Conservation (phyloP, 306 rosid genomes). For the Notholithocarpus densiflorus region DNA sequence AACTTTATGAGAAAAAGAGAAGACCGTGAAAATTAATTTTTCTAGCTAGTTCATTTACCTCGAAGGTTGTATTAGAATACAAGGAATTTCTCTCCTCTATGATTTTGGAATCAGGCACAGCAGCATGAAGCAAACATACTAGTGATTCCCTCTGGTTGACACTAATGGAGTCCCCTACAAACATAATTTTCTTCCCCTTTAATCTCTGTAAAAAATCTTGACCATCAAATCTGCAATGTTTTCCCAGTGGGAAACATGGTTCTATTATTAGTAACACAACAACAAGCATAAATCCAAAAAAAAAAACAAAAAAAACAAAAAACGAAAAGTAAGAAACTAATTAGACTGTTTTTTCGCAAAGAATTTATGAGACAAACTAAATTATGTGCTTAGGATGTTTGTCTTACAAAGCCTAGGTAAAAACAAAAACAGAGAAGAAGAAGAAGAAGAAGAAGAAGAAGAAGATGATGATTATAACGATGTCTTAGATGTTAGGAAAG, state of each 20-base stretch:
- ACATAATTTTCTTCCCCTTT: constrained; percentile 63
- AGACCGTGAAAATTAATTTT: background rate
- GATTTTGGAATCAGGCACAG: constrained; percentile 28
- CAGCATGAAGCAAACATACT: constrained; percentile 17
- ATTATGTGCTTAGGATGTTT: too few relatives aligned
- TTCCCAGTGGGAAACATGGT: too few relatives aligned
- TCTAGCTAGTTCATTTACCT: constrained; percentile 19
- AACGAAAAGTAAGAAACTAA: background rate
- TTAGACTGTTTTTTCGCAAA: too few relatives aligned
- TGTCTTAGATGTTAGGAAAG: too few relatives aligned
- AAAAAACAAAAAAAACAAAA: background rate
- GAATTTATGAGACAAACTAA: too few relatives aligned
- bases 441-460: too few relatives aligned
- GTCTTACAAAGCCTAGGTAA: too few relatives aligned
- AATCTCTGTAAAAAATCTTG: constrained; percentile 33
- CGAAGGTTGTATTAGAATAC: constrained; percentile 26
- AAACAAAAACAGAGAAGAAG: too few relatives aligned
- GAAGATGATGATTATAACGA: too few relatives aligned
- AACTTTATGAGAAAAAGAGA: background rate
- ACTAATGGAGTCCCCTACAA: constrained; percentile 68
- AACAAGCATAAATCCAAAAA: background rate
- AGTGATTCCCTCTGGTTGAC: constrained; percentile 62
- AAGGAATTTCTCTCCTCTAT: background rate
- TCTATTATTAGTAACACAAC: too few relatives aligned
- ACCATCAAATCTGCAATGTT: constrained; percentile 35